Percentiles rank a stretch among this genome's conserved stretches.
Evolutionary conservation across 2,329 filamentous ascomycete species (phyloP).

Genomic region (Nemania serpens): DNA sequence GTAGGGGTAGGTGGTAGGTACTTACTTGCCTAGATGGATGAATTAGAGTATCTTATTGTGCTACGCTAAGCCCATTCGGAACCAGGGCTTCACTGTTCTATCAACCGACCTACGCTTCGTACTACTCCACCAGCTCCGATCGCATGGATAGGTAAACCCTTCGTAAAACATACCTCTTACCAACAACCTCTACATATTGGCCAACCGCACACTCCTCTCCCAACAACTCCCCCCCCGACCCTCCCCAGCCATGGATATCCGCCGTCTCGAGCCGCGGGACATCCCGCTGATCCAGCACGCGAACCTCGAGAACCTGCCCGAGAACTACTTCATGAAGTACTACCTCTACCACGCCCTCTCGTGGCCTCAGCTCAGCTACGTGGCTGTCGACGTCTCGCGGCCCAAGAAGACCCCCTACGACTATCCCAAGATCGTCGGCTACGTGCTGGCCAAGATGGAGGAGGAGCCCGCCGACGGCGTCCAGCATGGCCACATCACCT

Average conservation of each 20-base stretch:
- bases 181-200: background rate
- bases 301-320: constrained; percentile 97
- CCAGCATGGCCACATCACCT: constrained; percentile 95
- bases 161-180: no score
- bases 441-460: constrained; percentile 99
- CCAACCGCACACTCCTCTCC: background rate
- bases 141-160: no score
- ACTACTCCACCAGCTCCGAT: no score
- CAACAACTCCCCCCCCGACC: background rate
- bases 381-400: constrained; percentile 88
- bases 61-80: no score
- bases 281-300: constrained; percentile 94
- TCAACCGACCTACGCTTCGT: no score
- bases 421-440: constrained; percentile 96
- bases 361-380: constrained; percentile 96
- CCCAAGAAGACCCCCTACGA: constrained; percentile 79
- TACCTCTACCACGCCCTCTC: constrained; percentile 98
- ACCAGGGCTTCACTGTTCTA: no score
- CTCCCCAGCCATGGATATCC: constrained; percentile 76
- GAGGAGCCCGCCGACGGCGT: constrained; percentile 92
- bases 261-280: constrained; percentile 79
- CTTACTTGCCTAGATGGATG: no score
- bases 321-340: constrained; percentile 99
- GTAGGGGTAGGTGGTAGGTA: no score
- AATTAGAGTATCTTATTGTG: no score